Conservation (phyloP, 306 rosid genomes). For the Casuarina cunninghamiana region DNA sequence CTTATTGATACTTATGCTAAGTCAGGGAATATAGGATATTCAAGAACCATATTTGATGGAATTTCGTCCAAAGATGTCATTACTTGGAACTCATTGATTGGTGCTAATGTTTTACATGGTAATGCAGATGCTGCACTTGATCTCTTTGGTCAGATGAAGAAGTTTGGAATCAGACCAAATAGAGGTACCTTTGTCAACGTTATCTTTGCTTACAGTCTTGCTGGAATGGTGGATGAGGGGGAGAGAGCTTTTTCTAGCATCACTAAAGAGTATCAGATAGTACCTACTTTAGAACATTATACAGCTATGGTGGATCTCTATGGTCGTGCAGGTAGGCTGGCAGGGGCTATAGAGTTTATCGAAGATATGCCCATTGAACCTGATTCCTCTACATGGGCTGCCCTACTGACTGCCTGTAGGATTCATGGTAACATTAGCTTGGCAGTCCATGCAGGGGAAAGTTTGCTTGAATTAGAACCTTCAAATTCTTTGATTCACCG, state of each 20-base stretch:
- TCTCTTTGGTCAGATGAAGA: constrained; percentile 65
- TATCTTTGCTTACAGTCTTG: constrained; percentile 69
- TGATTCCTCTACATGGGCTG: constrained; percentile 65
- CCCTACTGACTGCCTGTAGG: constrained; percentile 76
- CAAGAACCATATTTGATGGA: constrained; percentile 65
- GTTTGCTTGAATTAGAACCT: constrained; percentile 65
- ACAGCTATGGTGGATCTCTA: constrained; percentile 68
- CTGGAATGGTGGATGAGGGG: constrained; percentile 70
- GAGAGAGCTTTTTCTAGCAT: constrained; percentile 59
- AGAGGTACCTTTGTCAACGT: constrained; percentile 79
- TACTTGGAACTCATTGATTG: constrained; percentile 81
- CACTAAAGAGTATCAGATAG: constrained; percentile 52
- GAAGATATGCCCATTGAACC: constrained; percentile 76
- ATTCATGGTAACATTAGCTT: constrained; percentile 59
- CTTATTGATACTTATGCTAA: constrained; percentile 80
- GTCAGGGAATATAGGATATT: constrained; percentile 67
- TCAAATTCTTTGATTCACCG: constrained; percentile 46
- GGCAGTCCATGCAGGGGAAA: constrained; percentile 63
- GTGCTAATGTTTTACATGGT: constrained; percentile 77
- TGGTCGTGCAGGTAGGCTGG: constrained; percentile 85
- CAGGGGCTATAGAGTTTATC: constrained; percentile 68
- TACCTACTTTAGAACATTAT: constrained; percentile 77
- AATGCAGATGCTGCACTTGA: constrained; percentile 55
- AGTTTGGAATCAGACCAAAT: constrained; percentile 56
- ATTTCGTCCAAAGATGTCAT: constrained; percentile 69